Base-by-base conservation (phyloP, 2,329 filamentous ascomycete species). In the Tothia fuscella region DNA sequence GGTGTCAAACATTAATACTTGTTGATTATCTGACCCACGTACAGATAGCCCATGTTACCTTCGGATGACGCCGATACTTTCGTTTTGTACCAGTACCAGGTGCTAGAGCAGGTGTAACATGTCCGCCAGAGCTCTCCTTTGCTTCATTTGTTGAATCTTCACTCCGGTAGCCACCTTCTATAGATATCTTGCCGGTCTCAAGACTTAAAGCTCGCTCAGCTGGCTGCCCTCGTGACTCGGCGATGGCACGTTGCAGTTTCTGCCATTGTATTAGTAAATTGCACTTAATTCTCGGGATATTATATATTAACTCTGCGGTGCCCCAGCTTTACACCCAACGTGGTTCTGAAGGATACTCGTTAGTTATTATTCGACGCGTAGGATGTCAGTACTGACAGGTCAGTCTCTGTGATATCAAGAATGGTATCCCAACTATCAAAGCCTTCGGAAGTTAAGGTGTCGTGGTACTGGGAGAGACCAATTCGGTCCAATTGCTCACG, bases 351-450 rank as follows among this genome's bases (percentile, higher is more conserved):
- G 14, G 24, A 42, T 9, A 20, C 5, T 22, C 21, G 47, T 47
- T 53, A 22, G 47, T 35, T 12, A 17, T 9, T 10, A 12, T n/a
- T 33, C 6, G 24, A 35, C 17, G 12, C 26, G 7, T 35, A 28
- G 35, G 10, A 38, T n/a, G 32, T 9, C 26, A 35, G 16, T 34
- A 46, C 78, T 57, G 61, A 86, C 80, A 91, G 68, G 54, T 91
- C 84, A 19, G 81, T 82, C 60, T 89, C 84, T 46, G 83, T 86
- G 41, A 91, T 87, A 55, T 89, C 83, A 38, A 87, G 67, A 42
- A 89, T 78, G 1, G 80, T 87, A 25, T 86, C 81, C 84, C 84
- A 89, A 9, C 78, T 77, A 58, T 91, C 84, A 58, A 91, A 91
- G 3, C 84, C 84, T 60, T 89, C 82, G 41, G 83, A 76, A 32